Evolutionary conservation across 345 rosid species (phyloP), one percentile per base, ranked within the genome.

Genomic region (Toxicodendron radicans): DNA sequence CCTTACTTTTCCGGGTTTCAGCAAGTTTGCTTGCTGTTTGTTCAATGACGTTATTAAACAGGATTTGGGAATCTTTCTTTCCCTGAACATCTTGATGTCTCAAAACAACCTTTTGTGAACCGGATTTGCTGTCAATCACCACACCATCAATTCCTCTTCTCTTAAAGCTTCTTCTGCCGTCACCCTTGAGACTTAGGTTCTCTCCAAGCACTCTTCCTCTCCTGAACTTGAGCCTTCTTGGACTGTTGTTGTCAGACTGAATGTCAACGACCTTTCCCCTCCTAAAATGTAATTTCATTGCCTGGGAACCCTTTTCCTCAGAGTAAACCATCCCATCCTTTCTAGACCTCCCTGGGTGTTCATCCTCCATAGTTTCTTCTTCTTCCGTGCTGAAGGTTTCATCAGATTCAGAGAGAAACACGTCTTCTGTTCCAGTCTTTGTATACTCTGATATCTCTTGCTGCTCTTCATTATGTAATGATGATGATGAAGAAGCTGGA

Each of bases 21-120:
- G 68, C 97, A 8, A 91, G 97, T 76, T 89, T 89, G 69, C 93
- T 90, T 35, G 99, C 97, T 69, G 98, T 93, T 85, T 93, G 94
- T 85, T 95, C 94, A 18, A 95, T 95, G 70, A 95, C 93, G 75
- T 90, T 87, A 72, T 95, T 95, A 17, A 88, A 89, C 84, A 88
- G 74, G 64, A 75, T 88, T 85, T 48, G 80, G 12, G 86, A 78
- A 49, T 89, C 90, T 79, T 81, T 89, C 88, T 80, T 88, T 51
- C 81, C 87, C 64, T 75, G 85, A 71, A 77, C 71, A 46, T 88
- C 94, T 82, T 90, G 95, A 80, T 87, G 97, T 79, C 91, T 90
- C 84, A 93, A 76, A 70, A 75, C 80, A 68, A 90, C 85, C 69
- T 90, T 83, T 68, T 78, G 86, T 64, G 87, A 86, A 75, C 75